Evolutionary conservation across 495 filamentous ascomycete species (phyloP).

Genomic region (Copromyces sp.): DNA sequence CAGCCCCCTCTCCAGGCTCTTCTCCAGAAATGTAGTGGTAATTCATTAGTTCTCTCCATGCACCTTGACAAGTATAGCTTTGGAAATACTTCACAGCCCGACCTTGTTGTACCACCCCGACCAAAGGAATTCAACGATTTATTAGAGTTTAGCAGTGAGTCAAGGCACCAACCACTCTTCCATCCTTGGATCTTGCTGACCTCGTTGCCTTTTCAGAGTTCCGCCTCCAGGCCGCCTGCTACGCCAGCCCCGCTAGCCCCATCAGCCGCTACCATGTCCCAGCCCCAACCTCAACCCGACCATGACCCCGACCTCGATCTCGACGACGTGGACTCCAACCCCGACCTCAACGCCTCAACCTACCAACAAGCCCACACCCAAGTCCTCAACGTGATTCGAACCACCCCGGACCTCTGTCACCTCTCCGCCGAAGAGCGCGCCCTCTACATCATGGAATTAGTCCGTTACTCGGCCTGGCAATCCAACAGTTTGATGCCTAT

Average conservation of each 20-base stretch:
- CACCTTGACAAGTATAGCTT: too few species aligned
- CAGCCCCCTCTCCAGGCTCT: neutral
- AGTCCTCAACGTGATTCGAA: neutral
- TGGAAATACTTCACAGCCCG: too few species aligned
- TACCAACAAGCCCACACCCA: neutral
- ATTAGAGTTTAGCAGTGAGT: too few species aligned
- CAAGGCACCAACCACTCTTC: too few species aligned
- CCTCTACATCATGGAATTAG: neutral
- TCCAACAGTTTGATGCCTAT: neutral
- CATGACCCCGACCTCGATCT: neutral
- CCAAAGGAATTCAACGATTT: too few species aligned
- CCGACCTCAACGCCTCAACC: neutral
- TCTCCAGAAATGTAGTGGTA: too few species aligned
- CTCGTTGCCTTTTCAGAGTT: too few species aligned
- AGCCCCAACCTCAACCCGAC: neutral
- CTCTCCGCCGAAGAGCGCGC: neutral
- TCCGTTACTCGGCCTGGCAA: neutral
- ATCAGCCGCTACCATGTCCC: neutral
- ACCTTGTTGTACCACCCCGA: too few species aligned
- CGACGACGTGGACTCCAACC: too few species aligned
- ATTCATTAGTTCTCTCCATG: too few species aligned
- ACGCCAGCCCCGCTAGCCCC: neutral
- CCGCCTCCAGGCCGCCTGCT: too few species aligned
- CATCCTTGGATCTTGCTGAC: too few species aligned
- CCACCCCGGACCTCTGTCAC: neutral